Base-by-base conservation (phyloP, 176 grass and related monocot genomes). In the Bromus sterilis region DNA sequence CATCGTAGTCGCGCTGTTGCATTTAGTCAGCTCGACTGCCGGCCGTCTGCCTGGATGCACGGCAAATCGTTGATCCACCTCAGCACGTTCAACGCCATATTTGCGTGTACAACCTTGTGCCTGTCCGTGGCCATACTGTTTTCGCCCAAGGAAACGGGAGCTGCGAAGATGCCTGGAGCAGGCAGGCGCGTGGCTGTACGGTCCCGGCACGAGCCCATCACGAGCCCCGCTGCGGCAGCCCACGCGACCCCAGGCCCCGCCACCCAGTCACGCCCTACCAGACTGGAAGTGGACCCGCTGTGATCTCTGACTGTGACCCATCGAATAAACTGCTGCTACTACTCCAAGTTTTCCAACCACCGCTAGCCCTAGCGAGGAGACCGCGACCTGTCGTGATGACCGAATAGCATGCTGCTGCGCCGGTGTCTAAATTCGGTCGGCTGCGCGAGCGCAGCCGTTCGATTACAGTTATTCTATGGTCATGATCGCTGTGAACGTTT, bases 171-270 rank as follows among this genome's bases (percentile, higher is more conserved):
- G 71, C 64, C 42, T 7, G 76, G 49, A 61, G 40, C 11, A 25
- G 34, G 78, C 72, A 0, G 48, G 88, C 83, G 78, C 88, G 88
- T 90, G 88, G 79, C 23, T 0, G 15, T 80, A 82, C 30, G 83
- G 88, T 30, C 46, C 74, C 37, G 83, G 33, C 88, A 83, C 88
- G 88, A 71, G 88, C 78, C 48, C 35, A 26, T 72, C 82, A 71
- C 82, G 82, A 65, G 80, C 63, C 64, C 14, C 15, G n/a, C 16
- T 10, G 41, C 57, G 65, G 14, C 79, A 83, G 78, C 33, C 71
- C 82, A 77, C 87, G 62, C 81, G 7, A 71, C 58, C 7, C 0
- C 11, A 31, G 80, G 43, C 59, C 79, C 79, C 73, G 53, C 42
- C 3, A 23, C 5, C 31, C 79, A 78, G 85, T 40, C 79, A 15